Base-by-base conservation (phyloP, 495 filamentous ascomycete genomes). In the Neurospora sublineolata region DNA sequence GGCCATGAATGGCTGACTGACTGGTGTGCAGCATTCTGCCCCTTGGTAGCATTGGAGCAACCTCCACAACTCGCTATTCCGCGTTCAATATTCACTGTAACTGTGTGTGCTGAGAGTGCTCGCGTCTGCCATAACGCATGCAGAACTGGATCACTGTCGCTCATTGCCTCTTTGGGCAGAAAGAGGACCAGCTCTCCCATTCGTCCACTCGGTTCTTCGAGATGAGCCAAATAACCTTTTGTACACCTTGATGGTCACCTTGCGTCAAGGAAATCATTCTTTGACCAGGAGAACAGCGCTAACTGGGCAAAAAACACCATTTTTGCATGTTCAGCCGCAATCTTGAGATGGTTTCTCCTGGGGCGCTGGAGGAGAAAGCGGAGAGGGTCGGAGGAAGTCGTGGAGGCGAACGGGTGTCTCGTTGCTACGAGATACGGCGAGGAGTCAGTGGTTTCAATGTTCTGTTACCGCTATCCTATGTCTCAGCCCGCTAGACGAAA, bases 121-220 rank as follows among this genome's bases (percentile, higher is more conserved):
- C 38, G 14, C 30, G 67, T 20, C 68, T 27, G 18, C 37, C 14
- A 69, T 38, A 58, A 41, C 52, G 73, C 73, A 72, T 68, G 68
- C 69, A 73, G 60, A 73, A 71, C 71, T 71, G 70, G 70, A 67
- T 42, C 72, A 71, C 33, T 20, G 75, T 67, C 71, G 64, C 73
- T 73, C 75, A 37, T 71, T 71, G 38, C 75, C 73, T n/a, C 46
- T 70, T 74, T 71, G 38, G 70, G 71, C n/a, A 41, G 40, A 16
- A 64, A 46, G 40, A 69, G 69, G 27, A 6, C 6, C 52, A 60
- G 52, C 52, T 60, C 52, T 37, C 69, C 58, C 68, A 44, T 46
- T 73, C 40, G 46, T 20, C 40, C 30, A 42, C 30, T 67, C 39
- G 69, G 36, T 12, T 30, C 68, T n/a, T 39, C 37, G 12, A 58